Conservation (phyloP, 768 basidiomycete species). For the Xerocomellus intermedius region DNA sequence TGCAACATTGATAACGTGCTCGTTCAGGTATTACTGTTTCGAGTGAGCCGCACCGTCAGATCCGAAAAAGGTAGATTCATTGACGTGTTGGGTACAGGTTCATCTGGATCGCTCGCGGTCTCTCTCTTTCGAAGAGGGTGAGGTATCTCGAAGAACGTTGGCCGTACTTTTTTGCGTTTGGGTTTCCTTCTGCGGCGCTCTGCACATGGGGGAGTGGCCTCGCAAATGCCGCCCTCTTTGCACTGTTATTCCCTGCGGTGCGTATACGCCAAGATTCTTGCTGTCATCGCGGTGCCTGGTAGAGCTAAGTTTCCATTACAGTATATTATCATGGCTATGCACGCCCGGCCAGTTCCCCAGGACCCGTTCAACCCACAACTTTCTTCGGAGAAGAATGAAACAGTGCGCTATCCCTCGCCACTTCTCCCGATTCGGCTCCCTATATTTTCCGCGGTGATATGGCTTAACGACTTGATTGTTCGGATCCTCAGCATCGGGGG, state of each 20-base stretch:
- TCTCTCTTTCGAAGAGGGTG: conserved; percentile 66
- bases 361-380: conserved; percentile 70
- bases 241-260: conserved; percentile 77
- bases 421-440: conserved; percentile 79
- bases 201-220: conserved; percentile 74
- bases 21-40: conserved; percentile 82
- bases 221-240: conserved; percentile 81
- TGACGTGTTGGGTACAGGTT: conserved; percentile 46
- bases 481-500: conserved; percentile 57
- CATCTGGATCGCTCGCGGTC: conserved; percentile 73
- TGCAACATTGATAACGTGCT: not conserved
- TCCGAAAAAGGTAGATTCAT: not conserved
- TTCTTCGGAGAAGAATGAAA: conserved; percentile 35
- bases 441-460: conserved; percentile 70
- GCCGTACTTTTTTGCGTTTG: conserved; percentile 87
- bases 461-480: conserved; percentile 71
- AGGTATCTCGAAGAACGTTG: conserved; percentile 83
- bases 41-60: conserved; percentile 51
- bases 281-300: not conserved
- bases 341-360: conserved; percentile 67
- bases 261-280: conserved; percentile 24
- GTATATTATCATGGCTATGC: conserved; percentile 85
- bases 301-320: conserved; percentile 30
- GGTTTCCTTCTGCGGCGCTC: conserved; percentile 69
- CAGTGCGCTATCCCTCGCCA: conserved; percentile 66